Base-by-base conservation (phyloP, 176 grass and related monocot genomes). In the Tuctoria greenei region DNA sequence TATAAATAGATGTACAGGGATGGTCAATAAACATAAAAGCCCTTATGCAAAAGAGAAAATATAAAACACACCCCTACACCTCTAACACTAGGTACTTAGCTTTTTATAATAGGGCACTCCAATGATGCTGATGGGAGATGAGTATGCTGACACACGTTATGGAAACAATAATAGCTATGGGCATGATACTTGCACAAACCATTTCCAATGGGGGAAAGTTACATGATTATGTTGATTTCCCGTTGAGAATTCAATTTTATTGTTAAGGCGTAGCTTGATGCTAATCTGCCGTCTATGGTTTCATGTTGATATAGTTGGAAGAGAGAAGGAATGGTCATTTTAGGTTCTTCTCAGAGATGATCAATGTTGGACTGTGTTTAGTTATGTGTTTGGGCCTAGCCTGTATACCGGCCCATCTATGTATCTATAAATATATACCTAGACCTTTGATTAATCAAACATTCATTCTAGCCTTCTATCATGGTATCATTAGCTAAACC, bases 121-220 rank as follows among this genome's bases (percentile, higher is more conserved):
- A 25, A 99, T 99, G 95, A 95, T 99, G 89, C 76, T 99, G 66
- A 99, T 99, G 95, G 95, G 95, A 35, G 95, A 99, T n/a, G 95
- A 95, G 68, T 99, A 95, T 86, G 95, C 79, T 39, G 91, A 95
- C 72, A 95, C 95, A 64, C 95, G 87, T 67, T 88, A 88, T 86
- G 95, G 95, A 86, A 99, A 99, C 74, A 99, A 99, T 82, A 99
- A 99, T 81, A 95, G 91, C 24, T 99, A 99, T 78, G 95, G 95
- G n/a, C 95, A 99, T 88, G 95, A 99, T 77, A 99, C 89, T 82
- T 46, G 69, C 73, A 90, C 95, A 69, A 99, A 95, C 73, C 77
- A 99, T 91, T 99, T 95, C 56, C 95, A 99, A 21, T 99, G 95
- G 95, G 82, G 69, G 54, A 86, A 92, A 89, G 95, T 94, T 72